These are phyloP conservation scores for Aquilaria agallochum DNA, from an alignment of 441 rosid species.

Conservation along the genomic window DNA sequence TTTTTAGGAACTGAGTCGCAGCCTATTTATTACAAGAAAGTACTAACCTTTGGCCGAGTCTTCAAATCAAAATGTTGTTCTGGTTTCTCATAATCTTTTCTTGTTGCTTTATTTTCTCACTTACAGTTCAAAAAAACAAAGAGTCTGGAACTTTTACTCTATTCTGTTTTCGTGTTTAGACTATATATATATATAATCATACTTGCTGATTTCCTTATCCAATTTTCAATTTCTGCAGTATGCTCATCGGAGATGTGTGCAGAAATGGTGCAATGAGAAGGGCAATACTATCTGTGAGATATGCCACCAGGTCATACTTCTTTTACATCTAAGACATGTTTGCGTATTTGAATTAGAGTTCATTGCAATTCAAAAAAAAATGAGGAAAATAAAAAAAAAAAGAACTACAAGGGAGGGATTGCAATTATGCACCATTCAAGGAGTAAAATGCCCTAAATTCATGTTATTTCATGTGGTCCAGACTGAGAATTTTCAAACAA, in stretches of 20 bases:
- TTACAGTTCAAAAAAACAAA: neutral
- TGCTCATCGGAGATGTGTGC: constrained; percentile 80
- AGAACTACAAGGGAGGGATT: neutral
- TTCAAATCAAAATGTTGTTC: too few relatives aligned
- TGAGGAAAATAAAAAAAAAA: too few relatives aligned
- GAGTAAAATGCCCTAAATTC: neutral
- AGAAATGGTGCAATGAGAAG: constrained; percentile 84
- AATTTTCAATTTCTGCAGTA: constrained; percentile 35
- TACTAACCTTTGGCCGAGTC: too few relatives aligned
- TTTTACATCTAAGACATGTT: constrained; percentile 5
- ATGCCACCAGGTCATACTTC: constrained; percentile 57
- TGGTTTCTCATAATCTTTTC: too few relatives aligned
- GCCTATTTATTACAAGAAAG: too few relatives aligned
- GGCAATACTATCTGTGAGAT: constrained; percentile 78
- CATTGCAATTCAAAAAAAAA: too few relatives aligned
- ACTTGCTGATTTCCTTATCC: constrained; percentile 1
- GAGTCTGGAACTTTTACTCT: neutral
- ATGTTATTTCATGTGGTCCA: neutral
- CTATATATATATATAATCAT: too few relatives aligned
- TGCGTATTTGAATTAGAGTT: too few relatives aligned
- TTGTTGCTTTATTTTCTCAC: too few relatives aligned
- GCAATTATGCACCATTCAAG: too few relatives aligned
- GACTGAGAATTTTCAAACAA: neutral
- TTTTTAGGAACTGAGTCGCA: too few relatives aligned
- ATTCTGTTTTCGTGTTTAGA: neutral